Evolutionary conservation across 106 monocot genomes (phyloP).

Genomic region (Gastrodia elata): DNA sequence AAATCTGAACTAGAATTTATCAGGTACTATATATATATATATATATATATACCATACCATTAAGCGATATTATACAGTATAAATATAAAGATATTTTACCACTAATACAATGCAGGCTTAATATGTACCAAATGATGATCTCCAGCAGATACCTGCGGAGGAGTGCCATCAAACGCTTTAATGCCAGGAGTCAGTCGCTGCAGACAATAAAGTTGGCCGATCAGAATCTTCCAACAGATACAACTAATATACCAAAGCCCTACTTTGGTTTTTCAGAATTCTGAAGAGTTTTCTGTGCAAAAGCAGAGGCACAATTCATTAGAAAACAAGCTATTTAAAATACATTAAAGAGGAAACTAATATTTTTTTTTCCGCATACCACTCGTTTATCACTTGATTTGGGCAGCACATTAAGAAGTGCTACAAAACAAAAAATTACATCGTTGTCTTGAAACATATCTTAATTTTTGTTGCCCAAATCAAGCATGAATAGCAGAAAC

Average conservation of each 20-base stretch:
- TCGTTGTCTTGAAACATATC: too few species aligned
- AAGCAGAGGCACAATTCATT: not conserved
- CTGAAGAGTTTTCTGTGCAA: conserved; percentile 1
- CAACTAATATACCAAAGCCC: not conserved
- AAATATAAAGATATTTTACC: not conserved
- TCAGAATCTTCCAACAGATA: not conserved
- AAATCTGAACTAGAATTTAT: not conserved
- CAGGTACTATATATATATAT: not conserved
- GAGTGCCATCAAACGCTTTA: not conserved
- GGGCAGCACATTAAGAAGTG: too few species aligned
- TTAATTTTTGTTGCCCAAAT: too few species aligned
- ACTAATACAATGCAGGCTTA: not conserved
- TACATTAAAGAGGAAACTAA: too few species aligned
- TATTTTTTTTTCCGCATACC: too few species aligned
- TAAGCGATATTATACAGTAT: not conserved
- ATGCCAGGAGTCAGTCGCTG: not conserved
- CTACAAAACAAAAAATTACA: too few species aligned
- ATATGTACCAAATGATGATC: conserved; percentile 3
- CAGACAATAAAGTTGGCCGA: not conserved
- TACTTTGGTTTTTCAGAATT: not conserved
- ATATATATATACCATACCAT: not conserved
- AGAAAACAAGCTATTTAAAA: not conserved
- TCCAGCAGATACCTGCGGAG: not conserved
- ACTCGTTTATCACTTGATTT: too few species aligned
- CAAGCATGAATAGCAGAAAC: too few species aligned